phyloP scores from a whole-genome alignment of 2,329 filamentous ascomycete genomes.

The Colletotrichum tanaceti region DNA sequence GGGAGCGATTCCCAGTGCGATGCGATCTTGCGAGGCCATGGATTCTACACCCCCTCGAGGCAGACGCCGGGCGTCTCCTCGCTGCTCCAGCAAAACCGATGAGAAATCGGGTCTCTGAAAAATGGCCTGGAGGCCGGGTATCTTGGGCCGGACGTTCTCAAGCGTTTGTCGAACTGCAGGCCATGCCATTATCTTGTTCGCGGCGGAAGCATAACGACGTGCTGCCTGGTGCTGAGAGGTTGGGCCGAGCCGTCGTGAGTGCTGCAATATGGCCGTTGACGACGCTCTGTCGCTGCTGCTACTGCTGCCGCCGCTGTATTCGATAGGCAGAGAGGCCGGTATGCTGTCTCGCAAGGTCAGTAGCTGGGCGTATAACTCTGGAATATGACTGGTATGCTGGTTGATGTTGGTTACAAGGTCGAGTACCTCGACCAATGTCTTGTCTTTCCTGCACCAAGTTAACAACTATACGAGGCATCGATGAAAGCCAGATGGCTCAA shows the following conservation, averaged over 20 bases:
- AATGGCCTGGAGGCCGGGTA: conserved; percentile 21
- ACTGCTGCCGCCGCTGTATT: conserved; percentile 2
- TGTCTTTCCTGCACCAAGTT: conserved; percentile 64
- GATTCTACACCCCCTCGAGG: conserved; percentile 30
- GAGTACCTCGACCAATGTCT: conserved; percentile 70
- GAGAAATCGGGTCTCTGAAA: conserved; percentile 30
- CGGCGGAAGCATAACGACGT: conserved; percentile 33
- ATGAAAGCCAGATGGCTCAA: conserved; percentile 24
- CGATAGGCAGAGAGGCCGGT: conserved; percentile 12
- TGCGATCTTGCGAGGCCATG: conserved; percentile 2
- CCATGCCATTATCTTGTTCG: conserved; percentile 39
- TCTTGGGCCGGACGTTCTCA: conserved; percentile 24
- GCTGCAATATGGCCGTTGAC: conserved; percentile 39
- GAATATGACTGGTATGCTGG: conserved; percentile 49
- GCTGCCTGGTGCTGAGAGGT: background rate
- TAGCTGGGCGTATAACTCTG: conserved; percentile 13
- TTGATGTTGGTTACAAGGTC: conserved; percentile 67
- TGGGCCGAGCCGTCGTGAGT: conserved; percentile 23
- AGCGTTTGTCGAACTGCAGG: conserved; percentile 37
- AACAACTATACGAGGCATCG: conserved; percentile 8
- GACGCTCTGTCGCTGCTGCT: conserved; percentile 27
- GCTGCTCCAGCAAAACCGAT: conserved; percentile 28
- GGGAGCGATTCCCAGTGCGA: conserved; percentile 6
- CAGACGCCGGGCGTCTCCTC: conserved; percentile 16
- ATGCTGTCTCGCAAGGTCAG: background rate